Evolutionary conservation across 352 stramenopile genomes (phyloP).

Genomic region (Phytophthora agathidicida): DNA sequence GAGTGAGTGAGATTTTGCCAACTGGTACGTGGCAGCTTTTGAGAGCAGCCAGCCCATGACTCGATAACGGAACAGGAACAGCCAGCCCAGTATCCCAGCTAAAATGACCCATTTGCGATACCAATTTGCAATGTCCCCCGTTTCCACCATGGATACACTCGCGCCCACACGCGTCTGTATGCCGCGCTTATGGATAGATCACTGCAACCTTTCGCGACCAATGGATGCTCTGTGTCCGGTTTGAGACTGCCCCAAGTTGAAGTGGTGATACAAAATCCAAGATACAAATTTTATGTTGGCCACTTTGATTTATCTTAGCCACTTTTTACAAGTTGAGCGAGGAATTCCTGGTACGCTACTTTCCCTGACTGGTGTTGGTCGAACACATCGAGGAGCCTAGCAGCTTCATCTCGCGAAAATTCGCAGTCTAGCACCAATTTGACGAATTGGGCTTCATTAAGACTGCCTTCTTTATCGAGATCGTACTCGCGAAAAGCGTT

Average conservation of each 20-base stretch:
- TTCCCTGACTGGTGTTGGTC: conserved; percentile 54
- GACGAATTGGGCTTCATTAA: conserved; percentile 56
- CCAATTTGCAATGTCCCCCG: conserved; percentile 36
- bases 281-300: not conserved
- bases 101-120: conserved; percentile 72
- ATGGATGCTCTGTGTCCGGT: conserved; percentile 20
- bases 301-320: conserved; percentile 10
- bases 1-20: conserved; percentile 31
- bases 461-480: conserved; percentile 34
- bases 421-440: conserved; percentile 42
- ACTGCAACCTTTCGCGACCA: conserved; percentile 29
- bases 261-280: not conserved
- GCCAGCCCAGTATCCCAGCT: conserved; percentile 34
- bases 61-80: conserved; percentile 66
- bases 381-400: conserved; percentile 39
- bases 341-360: conserved; percentile 69
- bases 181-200: not conserved
- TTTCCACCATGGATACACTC: conserved; percentile 31
- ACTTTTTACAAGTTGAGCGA: conserved; percentile 44
- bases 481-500: conserved; percentile 61
- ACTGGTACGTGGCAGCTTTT: conserved; percentile 40
- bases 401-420: conserved; percentile 38
- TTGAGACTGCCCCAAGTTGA: conserved; percentile 16
- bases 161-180: too few relatives aligned
- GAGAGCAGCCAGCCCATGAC: conserved; percentile 59